Conservation (phyloP, 495 filamentous ascomycete species). For the Talaromyces thailandensis region DNA sequence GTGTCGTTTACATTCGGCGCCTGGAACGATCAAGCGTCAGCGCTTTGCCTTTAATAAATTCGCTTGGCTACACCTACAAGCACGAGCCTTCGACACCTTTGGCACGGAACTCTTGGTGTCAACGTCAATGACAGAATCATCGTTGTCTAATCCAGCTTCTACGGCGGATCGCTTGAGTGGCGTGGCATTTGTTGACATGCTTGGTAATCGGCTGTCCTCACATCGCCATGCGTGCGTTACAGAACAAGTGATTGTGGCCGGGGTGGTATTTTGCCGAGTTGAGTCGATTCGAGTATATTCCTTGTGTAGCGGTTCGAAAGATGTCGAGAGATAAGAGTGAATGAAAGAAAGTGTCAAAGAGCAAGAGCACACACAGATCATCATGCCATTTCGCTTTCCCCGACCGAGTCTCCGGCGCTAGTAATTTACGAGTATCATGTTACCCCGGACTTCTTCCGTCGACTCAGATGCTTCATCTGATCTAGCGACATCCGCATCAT, state of each 20-base stretch:
- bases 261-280: background rate
- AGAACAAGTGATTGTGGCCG: background rate
- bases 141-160: constrained; percentile 29
- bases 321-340: background rate
- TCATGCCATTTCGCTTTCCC: background rate
- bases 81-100: constrained; percentile 39
- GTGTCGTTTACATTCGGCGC: constrained; percentile 40
- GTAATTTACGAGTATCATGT: background rate
- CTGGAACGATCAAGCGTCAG: constrained; percentile 13
- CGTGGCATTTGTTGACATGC: constrained; percentile 16
- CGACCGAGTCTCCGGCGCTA: constrained; percentile 2
- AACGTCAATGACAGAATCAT: constrained; percentile 4
- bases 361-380: background rate
- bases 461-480: background rate
- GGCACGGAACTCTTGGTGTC: constrained; percentile 15
- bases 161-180: constrained; percentile 34
- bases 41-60: constrained; percentile 5
- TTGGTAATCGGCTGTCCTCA: background rate
- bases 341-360: background rate
- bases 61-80: constrained; percentile 25
- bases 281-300: no score
- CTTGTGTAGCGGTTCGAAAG: no score
- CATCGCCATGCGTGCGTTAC: background rate
- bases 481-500: background rate
- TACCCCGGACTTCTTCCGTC: constrained; percentile 1